A percentile compares a stretch with the other conserved stretches of the same genome.
Conservation (phyloP, 805 yeast genomes). For the Starmera quercuum region DNA sequence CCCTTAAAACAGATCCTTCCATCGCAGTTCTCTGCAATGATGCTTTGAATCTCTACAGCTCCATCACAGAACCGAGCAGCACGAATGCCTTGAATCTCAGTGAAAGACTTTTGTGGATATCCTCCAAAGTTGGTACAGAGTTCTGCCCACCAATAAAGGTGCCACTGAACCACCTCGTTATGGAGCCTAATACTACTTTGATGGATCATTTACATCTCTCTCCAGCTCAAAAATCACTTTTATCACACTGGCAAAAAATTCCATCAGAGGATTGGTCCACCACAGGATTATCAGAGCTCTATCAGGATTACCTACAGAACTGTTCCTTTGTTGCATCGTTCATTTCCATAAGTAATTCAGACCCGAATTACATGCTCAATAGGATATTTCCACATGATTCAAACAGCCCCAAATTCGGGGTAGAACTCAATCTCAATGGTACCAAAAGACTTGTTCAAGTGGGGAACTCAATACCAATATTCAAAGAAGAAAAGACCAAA, state of each 20-base stretch:
- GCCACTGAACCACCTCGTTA: neutral
- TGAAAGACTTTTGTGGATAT: neutral
- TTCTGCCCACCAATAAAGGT: neutral
- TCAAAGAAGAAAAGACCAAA: slow-evolving; percentile 11
- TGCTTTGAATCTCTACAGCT: too few relatives aligned
- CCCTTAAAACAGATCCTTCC: too few relatives aligned
- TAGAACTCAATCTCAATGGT: slow-evolving; percentile 47
- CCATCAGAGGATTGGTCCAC: slow-evolving; percentile 10
- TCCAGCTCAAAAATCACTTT: slow-evolving; percentile 2
- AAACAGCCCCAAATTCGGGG: slow-evolving; percentile 25
- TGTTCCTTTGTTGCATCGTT: slow-evolving; percentile 74
- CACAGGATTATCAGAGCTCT: slow-evolving; percentile 23
- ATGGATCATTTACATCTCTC: slow-evolving; percentile 8
- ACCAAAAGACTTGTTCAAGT: slow-evolving; percentile 36
- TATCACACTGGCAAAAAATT: slow-evolving; percentile 6
- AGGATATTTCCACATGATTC: slow-evolving; percentile 13
- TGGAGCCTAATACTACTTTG: slow-evolving; percentile 1
- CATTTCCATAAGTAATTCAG: slow-evolving; percentile 35
- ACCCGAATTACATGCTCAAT: slow-evolving; percentile 3
- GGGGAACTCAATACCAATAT: slow-evolving; percentile 42
- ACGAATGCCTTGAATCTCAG: too few relatives aligned
- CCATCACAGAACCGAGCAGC: too few relatives aligned
- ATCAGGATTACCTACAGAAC: slow-evolving; percentile 48
- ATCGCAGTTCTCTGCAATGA: too few relatives aligned
- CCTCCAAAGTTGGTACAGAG: neutral